A percentile compares a stretch with the other conserved stretches of the same genome.
Evolutionary conservation across 2,329 filamentous ascomycete genomes (phyloP).

Genomic region (Karstenula rhodostoma): DNA sequence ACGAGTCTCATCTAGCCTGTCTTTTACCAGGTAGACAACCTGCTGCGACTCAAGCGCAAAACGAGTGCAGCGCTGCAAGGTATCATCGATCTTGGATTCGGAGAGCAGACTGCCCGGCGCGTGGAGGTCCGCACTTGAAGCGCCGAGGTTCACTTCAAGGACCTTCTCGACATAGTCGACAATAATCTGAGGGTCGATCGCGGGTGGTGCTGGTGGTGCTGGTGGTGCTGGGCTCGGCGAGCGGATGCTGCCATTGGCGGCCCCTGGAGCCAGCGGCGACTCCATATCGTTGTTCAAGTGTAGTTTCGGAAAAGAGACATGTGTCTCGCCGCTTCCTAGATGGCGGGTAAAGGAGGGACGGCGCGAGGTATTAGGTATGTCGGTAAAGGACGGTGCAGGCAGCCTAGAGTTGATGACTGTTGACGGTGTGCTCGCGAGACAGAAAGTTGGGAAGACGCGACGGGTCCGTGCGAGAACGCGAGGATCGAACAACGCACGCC

Average conservation of each 20-base stretch:
- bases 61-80: conserved; percentile 83
- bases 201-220: conserved; percentile 47
- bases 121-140: conserved; percentile 77
- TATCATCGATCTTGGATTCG: conserved; percentile 74
- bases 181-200: conserved; percentile 57
- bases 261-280: conserved; percentile 52
- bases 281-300: conserved; percentile 46
- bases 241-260: conserved; percentile 49
- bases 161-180: conserved; percentile 59
- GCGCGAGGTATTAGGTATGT: conserved; percentile 14
- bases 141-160: conserved; percentile 58
- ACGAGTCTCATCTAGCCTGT: conserved; percentile 62
- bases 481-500: conserved; percentile 6
- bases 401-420: conserved; percentile 28
- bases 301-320: conserved; percentile 40
- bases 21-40: conserved; percentile 91
- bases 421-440: conserved; percentile 30
- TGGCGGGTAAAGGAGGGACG: conserved; percentile 17
- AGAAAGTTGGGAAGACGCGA: conserved; percentile 31
- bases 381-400: conserved; percentile 17
- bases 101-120: conserved; percentile 84
- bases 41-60: conserved; percentile 90
- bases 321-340: conserved; percentile 35
- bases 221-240: conserved; percentile 48
- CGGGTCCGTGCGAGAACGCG: conserved; percentile 13